A percentile compares a stretch with the other conserved stretches of the same genome.
Evolutionary conservation across 2,329 filamentous ascomycete genomes (phyloP).

Genomic region (Chrysosphaeria jannelii): DNA sequence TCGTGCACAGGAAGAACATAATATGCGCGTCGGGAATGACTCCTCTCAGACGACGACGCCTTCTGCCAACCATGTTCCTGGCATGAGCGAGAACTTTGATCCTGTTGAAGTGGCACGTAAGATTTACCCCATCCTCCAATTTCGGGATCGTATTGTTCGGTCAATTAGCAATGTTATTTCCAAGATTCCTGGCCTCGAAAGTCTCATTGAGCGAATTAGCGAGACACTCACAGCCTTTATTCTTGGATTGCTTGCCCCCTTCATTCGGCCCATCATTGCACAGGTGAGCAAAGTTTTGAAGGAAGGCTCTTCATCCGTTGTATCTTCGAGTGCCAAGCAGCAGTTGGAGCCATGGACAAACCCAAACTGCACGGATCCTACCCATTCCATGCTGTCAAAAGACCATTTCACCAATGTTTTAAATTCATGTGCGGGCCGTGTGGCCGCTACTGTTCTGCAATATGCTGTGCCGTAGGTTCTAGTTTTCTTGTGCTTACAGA

Average conservation of each 20-base stretch:
- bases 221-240: conserved; percentile 84
- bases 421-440: conserved; percentile 45
- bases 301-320: conserved; percentile 46
- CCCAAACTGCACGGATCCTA: conserved; percentile 43
- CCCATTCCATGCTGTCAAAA: conserved; percentile 58
- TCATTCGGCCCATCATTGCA: conserved; percentile 72
- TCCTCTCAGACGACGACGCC: conserved; percentile 1
- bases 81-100: conserved; percentile 49
- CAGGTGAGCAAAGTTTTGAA: conserved; percentile 64
- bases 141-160: conserved; percentile 80
- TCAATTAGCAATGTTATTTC: conserved; percentile 60
- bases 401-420: conserved; percentile 59
- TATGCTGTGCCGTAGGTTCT: conserved; percentile 45
- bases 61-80: conserved; percentile 28
- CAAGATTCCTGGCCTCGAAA: conserved; percentile 74
- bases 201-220: conserved; percentile 74
- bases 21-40: conserved; percentile 9
- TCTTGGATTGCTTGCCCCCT: conserved; percentile 68
- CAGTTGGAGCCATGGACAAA: conserved; percentile 62
- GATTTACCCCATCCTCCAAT: conserved; percentile 85
- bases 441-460: conserved; percentile 48
- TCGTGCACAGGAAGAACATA: conserved; percentile 30
- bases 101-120: conserved; percentile 44
- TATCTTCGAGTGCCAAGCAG: conserved; percentile 35
- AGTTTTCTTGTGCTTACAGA: not conserved